phyloP scores from a whole-genome alignment of 176 grass and related monocot species.

The Echinochloa phyllopogon region DNA sequence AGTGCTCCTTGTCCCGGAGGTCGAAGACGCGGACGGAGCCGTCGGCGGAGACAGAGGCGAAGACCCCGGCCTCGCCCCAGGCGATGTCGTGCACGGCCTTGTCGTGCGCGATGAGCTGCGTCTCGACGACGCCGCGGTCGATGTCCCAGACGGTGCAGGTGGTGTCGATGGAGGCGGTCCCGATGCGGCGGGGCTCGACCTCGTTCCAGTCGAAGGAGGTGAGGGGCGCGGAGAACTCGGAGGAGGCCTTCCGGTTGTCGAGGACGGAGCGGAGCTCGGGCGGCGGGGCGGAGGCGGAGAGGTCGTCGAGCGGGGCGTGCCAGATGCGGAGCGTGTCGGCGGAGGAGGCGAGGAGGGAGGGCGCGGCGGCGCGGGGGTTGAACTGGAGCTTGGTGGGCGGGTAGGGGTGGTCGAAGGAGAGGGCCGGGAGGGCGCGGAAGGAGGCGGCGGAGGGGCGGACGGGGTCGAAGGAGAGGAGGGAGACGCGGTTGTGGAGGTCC shows the following conservation, averaged over 20 bases:
- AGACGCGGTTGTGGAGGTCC: slow-evolving; percentile 80
- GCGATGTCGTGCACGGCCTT: slow-evolving; percentile 99
- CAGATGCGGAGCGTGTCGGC: slow-evolving; percentile 84
- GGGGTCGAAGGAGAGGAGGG: slow-evolving; percentile 77
- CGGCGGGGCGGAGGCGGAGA: slow-evolving; percentile 28
- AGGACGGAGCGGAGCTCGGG: slow-evolving; percentile 73
- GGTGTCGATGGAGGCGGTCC: slow-evolving; percentile 95
- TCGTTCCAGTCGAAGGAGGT: slow-evolving; percentile 99
- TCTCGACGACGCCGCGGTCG: slow-evolving; percentile 89
- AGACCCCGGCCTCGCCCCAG: slow-evolving; percentile 88
- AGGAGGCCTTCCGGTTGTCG: slow-evolving; percentile 86
- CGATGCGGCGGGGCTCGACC: slow-evolving; percentile 73
- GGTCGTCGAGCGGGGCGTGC: slow-evolving; percentile 61
- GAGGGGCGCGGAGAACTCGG: slow-evolving; percentile 88
- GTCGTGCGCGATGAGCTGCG: slow-evolving; percentile 99
- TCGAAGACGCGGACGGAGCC: slow-evolving; percentile 97
- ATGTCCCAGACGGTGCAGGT: slow-evolving; percentile 99
- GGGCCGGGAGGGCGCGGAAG: slow-evolving; percentile 72
- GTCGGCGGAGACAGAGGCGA: slow-evolving; percentile 92
- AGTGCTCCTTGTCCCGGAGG: slow-evolving; percentile 98
- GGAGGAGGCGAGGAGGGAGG: slow-evolving; percentile 77
- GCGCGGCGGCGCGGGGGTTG: slow-evolving; percentile 51
- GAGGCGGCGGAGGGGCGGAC: slow-evolving; percentile 55
- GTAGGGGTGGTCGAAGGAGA: slow-evolving; percentile 93
- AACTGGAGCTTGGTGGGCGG: slow-evolving; percentile 97